Base-by-base conservation (phyloP, 768 basidiomycete genomes). In the Lenzites betulinus region DNA sequence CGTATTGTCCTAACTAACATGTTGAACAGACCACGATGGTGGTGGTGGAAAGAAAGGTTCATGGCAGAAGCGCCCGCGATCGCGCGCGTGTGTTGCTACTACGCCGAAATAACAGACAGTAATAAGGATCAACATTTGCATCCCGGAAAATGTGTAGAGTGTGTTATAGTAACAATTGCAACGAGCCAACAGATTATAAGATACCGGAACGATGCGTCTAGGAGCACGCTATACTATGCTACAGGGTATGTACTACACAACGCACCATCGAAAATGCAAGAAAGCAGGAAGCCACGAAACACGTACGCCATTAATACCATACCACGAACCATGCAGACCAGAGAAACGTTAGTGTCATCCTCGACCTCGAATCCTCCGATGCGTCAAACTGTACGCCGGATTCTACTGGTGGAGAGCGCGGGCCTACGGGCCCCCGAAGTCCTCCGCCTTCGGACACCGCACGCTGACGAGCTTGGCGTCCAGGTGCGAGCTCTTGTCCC, bases 401-500 rank as follows among this genome's bases (percentile, higher is more conserved):
- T n/a, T n/a, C n/a, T n/a, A n/a, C n/a, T n/a, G n/a, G n/a, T n/a
- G n/a, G n/a, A n/a, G n/a, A n/a, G n/a, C n/a, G n/a, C n/a, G 30
- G 28, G 8, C 25, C 22, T 23, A 25, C 16, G 4, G 38, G 13
- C 59, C 52, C 11, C 47, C 52, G 3, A 56, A 36, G 48, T 64
- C 63, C 25, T 48, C 66, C 23, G 54, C 54, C 51, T 67, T 62
- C 11, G 66, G 63, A 28, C 66, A 67, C 63, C 62, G 60, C 46
- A 89, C 79, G 42, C 79, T 82, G 59, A 83, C 69, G 48, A 91
- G 70, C 43, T 71, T 76, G 12, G 67, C 73, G 13, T 53, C 42
- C 42, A 71, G 43, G n/a, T 79, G 87, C 43, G 67, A 67, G 42
- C 77, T 75, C 47, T 75, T 69, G 59, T 89, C 86, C 8, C 89